Conservation (phyloP, 495 filamentous ascomycete species). For the Aspergillus avenaceus region DNA sequence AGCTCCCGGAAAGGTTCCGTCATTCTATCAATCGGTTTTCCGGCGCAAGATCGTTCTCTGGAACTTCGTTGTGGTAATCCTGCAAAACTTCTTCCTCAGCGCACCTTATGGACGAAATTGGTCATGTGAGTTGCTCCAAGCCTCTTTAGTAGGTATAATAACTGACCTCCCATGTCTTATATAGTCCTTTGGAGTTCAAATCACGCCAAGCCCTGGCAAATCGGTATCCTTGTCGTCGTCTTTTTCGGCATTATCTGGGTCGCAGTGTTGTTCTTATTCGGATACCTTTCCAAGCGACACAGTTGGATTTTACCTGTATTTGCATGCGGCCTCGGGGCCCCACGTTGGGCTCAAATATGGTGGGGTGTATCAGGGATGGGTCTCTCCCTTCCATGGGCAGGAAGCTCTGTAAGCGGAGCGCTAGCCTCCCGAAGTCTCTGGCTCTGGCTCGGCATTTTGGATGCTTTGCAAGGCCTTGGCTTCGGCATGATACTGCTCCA, state of each 20-base stretch:
- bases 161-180: slow-evolving; percentile 3
- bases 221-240: slow-evolving; percentile 36
- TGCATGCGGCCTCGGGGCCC: slow-evolving; percentile 46
- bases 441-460: slow-evolving; percentile 49
- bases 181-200: slow-evolving; percentile 45
- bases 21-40: slow-evolving; percentile 46
- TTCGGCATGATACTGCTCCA: slow-evolving; percentile 51
- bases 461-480: slow-evolving; percentile 45
- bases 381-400: slow-evolving; percentile 46
- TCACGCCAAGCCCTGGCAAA: slow-evolving; percentile 42
- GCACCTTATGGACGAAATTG: slow-evolving; percentile 49
- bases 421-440: slow-evolving; percentile 45
- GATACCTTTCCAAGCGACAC: slow-evolving; percentile 39
- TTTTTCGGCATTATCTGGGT: slow-evolving; percentile 47
- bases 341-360: slow-evolving; percentile 50
- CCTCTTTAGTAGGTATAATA: neutral
- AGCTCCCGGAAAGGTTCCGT: slow-evolving; percentile 62
- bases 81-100: slow-evolving; percentile 48
- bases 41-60: slow-evolving; percentile 47
- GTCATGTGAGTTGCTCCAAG: slow-evolving; percentile 32
- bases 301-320: slow-evolving; percentile 50
- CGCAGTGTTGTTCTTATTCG: slow-evolving; percentile 34
- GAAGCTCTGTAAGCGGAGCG: slow-evolving; percentile 38
- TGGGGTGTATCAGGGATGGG: slow-evolving; percentile 48
- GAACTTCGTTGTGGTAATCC: slow-evolving; percentile 45